Evolutionary conservation across 805 yeast genomes (phyloP).

Genomic region (Ogataea populi-albae): DNA sequence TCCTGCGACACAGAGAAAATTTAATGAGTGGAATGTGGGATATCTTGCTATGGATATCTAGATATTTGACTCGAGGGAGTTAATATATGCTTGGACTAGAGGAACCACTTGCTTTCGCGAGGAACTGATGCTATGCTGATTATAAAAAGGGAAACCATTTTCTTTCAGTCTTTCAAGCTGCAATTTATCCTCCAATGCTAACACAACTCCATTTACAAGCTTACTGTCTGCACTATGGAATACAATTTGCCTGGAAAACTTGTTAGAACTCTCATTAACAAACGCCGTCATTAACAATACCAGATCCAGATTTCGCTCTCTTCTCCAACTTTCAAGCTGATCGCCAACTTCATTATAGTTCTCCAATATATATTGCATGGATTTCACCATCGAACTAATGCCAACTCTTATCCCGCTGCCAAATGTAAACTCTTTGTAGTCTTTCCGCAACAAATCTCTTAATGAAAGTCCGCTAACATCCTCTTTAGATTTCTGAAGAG

Average conservation of each 20-base stretch:
- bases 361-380: conserved; percentile 50
- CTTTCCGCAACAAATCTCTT: conserved; percentile 69
- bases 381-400: conserved; percentile 69
- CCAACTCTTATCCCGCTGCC: conserved; percentile 49
- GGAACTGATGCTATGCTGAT: conserved; percentile 52
- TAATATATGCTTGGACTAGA: conserved; percentile 25
- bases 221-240: conserved; percentile 18
- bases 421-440: conserved; percentile 70
- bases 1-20: conserved; percentile 30
- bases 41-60: conserved; percentile 23
- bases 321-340: conserved; percentile 22
- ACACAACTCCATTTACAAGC: conserved; percentile 16
- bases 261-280: conserved; percentile 20
- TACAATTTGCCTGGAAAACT: conserved; percentile 45
- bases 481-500: conserved; percentile 50
- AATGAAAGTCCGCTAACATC: conserved; percentile 60
- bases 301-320: conserved; percentile 36
- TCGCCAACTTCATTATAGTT: conserved; percentile 22
- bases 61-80: not conserved
- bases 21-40: conserved; percentile 31
- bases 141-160: conserved; percentile 29
- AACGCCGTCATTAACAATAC: conserved; percentile 50
- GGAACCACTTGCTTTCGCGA: conserved; percentile 91
- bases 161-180: conserved; percentile 18
- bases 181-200: conserved; percentile 22